Percentiles rank a stretch among this genome's conserved stretches.
Conservation (phyloP, 2,329 filamentous ascomycete genomes). For the Fusarium denticulatum region DNA sequence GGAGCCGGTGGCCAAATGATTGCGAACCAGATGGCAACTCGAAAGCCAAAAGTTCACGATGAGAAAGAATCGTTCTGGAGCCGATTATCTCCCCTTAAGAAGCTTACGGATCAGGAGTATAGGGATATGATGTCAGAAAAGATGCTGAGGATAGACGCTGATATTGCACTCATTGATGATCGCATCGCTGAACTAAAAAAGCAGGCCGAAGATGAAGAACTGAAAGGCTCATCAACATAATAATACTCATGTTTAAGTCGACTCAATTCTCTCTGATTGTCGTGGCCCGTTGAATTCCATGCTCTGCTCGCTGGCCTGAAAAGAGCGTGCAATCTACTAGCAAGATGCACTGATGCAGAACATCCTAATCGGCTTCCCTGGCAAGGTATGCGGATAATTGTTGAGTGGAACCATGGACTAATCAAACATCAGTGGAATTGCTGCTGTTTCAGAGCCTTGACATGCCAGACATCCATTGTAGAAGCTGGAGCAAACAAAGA, state of each 20-base stretch:
- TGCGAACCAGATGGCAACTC: constrained; percentile 46
- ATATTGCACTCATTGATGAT: constrained; percentile 82
- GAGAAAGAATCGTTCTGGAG: constrained; percentile 60
- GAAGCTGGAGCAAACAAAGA: not conserved
- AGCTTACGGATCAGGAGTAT: constrained; percentile 78
- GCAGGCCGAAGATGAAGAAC: constrained; percentile 15
- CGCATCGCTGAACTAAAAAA: constrained; percentile 63
- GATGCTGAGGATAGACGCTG: constrained; percentile 75
- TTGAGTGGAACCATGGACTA: not conserved
- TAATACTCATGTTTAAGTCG: not conserved
- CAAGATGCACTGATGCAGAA: constrained; percentile 15
- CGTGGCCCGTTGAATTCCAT: not conserved
- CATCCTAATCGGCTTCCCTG: not conserved
- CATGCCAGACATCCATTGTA: not conserved
- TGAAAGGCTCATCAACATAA: constrained; percentile 12
- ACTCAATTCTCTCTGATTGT: not conserved
- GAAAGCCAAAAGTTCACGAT: constrained; percentile 48
- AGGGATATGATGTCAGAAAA: constrained; percentile 75
- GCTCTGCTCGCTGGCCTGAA: not conserved
- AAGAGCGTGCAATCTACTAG: constrained; percentile 1
- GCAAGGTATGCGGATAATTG: not conserved
- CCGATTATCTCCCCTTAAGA: constrained; percentile 76
- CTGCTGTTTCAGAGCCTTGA: not conserved
- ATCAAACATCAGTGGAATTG: not conserved
- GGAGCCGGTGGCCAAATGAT: constrained; percentile 54